Evolutionary conservation across 768 basidiomycete genomes (phyloP), one percentile per base, ranked within the genome.

Genomic region (Mycena belliarum): DNA sequence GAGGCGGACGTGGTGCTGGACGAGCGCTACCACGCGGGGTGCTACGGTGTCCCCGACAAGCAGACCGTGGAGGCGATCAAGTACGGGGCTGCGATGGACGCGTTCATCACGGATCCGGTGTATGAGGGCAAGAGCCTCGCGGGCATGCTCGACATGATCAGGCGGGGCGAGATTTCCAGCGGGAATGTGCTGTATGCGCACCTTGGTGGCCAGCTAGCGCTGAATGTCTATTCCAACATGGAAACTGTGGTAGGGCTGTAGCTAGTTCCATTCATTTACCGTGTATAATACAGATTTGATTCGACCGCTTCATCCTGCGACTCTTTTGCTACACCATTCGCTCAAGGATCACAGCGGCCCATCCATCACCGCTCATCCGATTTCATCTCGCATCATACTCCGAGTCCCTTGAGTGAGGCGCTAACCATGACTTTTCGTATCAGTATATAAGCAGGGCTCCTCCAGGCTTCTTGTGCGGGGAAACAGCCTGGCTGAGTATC

Each of bases 81-180:
- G 46, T 67, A 65, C 21, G 66, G 64, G 8, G 66, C 66, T 14
- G 25, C 54, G 25, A 65, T 66, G 65, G 68, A 68, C 14, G 68
- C 66, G 28, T 67, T 68, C 44, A 65, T 68, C 24, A 68, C 68
- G 15, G 68, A 68, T 29, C 68, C 66, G 20, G 66, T 68, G 6
- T 68, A 68, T 28, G 66, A 68, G 49, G 68, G 68, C 18, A 68
- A 68, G 61, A 65, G 64, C 40, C 41, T 68, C 21, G 66, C 66
- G 23, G 68, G 66, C 32, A 64, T 68, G 64, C 49, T 68, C 18
- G 64, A 67, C 29, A 57, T 68, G 64, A 49, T 65, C 11, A 42
- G 46, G 38, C 59, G 33, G 16, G 63, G 63, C 16, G 68, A 67
- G 44, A 61, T 67, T 40, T 15, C 24, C 1, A 49, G 21, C 1